Conservation (phyloP, 2,329 filamentous ascomycete species). For the Aureobasidium melanogenum region DNA sequence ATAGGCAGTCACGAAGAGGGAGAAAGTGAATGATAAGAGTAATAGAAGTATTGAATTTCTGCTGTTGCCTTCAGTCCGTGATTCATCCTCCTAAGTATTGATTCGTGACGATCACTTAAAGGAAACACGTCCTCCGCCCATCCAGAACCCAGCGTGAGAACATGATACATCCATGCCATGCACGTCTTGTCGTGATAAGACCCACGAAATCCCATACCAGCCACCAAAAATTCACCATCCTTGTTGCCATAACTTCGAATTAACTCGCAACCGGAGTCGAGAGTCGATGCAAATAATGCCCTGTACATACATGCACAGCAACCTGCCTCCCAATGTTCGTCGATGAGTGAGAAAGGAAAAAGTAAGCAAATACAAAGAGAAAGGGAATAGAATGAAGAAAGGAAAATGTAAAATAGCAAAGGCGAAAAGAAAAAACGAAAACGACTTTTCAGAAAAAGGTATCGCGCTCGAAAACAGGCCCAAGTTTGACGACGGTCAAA, state of each 20-base stretch:
- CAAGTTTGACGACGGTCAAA: not conserved
- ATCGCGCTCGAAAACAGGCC: constrained; percentile 1
- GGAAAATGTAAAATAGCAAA: not conserved
- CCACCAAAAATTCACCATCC: not conserved
- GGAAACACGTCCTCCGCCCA: not conserved
- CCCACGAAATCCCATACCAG: not conserved
- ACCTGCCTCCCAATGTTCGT: not conserved
- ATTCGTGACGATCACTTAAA: not conserved
- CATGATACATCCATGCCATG: not conserved
- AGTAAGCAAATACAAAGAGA: not conserved
- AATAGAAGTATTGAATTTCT: constrained; percentile 7
- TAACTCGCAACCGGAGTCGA: constrained; percentile 6
- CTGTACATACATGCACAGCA: not conserved
- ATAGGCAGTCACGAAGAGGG: not conserved
- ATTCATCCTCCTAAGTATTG: not conserved
- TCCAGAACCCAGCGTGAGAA: constrained; percentile 4
- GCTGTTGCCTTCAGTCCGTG: constrained; percentile 1
- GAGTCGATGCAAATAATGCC: constrained; percentile 3
- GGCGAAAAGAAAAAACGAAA: constrained; percentile 3
- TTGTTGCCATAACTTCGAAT: not conserved
- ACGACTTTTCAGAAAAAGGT: not conserved
- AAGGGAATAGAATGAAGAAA: not conserved
- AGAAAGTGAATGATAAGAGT: not conserved
- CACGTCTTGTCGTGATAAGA: not conserved
- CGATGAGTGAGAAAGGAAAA: constrained; percentile 3